Evolutionary conservation across 2,329 filamentous ascomycete species (phyloP).

Genomic region (Ilyonectria mors-panacis): DNA sequence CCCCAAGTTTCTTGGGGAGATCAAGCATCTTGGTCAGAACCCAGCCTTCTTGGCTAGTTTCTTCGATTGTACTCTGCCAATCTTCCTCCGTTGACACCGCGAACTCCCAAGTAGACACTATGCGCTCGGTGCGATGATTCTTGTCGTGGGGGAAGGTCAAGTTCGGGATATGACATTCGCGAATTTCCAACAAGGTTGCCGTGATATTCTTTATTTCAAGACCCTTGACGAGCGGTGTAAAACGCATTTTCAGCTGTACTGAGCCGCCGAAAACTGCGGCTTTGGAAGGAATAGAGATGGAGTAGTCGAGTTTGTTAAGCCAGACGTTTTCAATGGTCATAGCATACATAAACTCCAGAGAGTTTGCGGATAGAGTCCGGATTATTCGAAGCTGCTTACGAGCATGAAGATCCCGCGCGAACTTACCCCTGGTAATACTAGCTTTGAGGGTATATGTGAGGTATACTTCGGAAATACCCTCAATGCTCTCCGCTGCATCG

Average conservation of each 20-base stretch:
- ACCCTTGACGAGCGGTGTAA: constrained; percentile 90
- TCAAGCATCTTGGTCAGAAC: constrained; percentile 72
- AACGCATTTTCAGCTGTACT: constrained; percentile 86
- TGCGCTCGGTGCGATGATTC: constrained; percentile 74
- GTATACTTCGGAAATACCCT: constrained; percentile 87
- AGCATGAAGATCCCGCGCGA: constrained; percentile 86
- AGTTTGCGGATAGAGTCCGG: constrained; percentile 80
- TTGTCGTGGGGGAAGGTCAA: constrained; percentile 62
- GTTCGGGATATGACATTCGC: constrained; percentile 73
- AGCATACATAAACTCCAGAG: constrained; percentile 83
- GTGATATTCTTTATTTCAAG: constrained; percentile 84
- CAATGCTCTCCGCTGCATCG: constrained; percentile 85
- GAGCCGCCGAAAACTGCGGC: constrained; percentile 91
- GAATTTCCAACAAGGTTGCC: constrained; percentile 82
- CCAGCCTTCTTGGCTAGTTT: constrained; percentile 77
- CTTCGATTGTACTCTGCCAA: constrained; percentile 78
- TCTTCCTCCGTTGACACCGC: constrained; percentile 69
- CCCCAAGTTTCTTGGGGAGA: constrained; percentile 83
- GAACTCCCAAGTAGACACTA: constrained; percentile 73
- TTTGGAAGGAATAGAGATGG: constrained; percentile 91
- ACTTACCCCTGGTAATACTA: constrained; percentile 86
- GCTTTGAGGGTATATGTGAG: constrained; percentile 93
- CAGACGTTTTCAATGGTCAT: constrained; percentile 97
- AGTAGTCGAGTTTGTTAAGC: constrained; percentile 97
- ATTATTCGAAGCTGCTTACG: constrained; percentile 84